A percentile compares a stretch with the other conserved stretches of the same genome.
Evolutionary conservation across 1,139 yeast species (phyloP).

Genomic region (Ogataea hybrid): DNA sequence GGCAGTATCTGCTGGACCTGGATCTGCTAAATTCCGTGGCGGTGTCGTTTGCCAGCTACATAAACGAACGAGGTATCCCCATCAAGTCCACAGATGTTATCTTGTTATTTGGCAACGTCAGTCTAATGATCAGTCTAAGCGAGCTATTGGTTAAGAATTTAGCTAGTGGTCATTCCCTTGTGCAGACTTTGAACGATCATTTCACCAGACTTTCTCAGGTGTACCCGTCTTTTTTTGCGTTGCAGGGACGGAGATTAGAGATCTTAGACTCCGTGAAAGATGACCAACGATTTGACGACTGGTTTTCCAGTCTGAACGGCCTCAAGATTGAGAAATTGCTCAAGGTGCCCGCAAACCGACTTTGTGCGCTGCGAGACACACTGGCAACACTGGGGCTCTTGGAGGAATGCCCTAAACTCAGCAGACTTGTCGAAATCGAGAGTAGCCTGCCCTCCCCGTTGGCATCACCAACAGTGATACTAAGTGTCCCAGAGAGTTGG

Average conservation of each 20-base stretch:
- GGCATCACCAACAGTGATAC: conserved; percentile 13
- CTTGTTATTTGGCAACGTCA: conserved; percentile 27
- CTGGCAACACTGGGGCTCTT: conserved; percentile 7
- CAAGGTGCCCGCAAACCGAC: conserved; percentile 8
- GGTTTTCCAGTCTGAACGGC: conserved; percentile 14
- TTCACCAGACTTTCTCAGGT: conserved; percentile 24
- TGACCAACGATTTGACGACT: conserved; percentile 9
- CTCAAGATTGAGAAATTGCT: conserved; percentile 9
- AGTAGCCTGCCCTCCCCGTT: not conserved
- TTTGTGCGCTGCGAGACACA: conserved; percentile 3
- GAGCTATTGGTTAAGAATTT: conserved; percentile 19
- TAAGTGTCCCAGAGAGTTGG: conserved; percentile 24
- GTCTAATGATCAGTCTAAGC: conserved; percentile 22
- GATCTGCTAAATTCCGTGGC: conserved; percentile 15
- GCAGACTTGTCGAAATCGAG: not conserved
- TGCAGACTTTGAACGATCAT: conserved; percentile 8
- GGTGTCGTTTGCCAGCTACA: conserved; percentile 15
- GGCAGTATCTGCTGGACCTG: conserved; percentile 13
- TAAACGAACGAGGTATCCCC: conserved; percentile 15
- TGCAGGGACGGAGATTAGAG: conserved; percentile 7
- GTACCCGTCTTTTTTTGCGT: conserved; percentile 25
- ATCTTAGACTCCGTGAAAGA: conserved; percentile 3
- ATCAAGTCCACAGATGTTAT: conserved; percentile 16
- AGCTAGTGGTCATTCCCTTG: not conserved
- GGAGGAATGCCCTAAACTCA: not conserved